phyloP scores from a whole-genome alignment of 495 filamentous ascomycete genomes.

The Symbiotaphrina buchneri region DNA sequence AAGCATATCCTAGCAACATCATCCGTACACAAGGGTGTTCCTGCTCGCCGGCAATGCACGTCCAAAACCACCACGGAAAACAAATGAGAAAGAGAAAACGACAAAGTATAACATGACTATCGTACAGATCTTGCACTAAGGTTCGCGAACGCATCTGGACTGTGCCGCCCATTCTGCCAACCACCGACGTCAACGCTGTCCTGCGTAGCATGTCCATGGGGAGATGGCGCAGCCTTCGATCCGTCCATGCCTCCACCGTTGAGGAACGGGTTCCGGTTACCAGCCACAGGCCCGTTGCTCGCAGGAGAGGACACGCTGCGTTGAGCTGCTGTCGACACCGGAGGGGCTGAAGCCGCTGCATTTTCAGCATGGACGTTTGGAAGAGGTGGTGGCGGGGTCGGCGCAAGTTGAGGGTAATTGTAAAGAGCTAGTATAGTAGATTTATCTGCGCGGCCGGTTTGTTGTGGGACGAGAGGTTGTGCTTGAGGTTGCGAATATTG shows the following conservation, averaged over 20 bases:
- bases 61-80: no score
- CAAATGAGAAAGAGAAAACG: no score
- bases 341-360: slow-evolving; percentile 7
- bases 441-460: slow-evolving; percentile 40
- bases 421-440: slow-evolving; percentile 75
- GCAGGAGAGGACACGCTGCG: slow-evolving; percentile 1
- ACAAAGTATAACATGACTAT: no score
- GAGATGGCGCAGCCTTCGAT: slow-evolving; percentile 8
- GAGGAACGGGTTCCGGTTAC: slow-evolving; percentile 20
- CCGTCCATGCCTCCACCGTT: slow-evolving; percentile 5
- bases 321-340: slow-evolving; percentile 6
- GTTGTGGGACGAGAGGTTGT: slow-evolving; percentile 19
- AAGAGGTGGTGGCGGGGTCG: slow-evolving; percentile 12
- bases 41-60: no score
- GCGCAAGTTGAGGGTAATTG: slow-evolving; percentile 51
- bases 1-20: no score
- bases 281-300: slow-evolving; percentile 3
- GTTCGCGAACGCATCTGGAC: slow-evolving; percentile 92
- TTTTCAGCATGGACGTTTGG: slow-evolving; percentile 5
- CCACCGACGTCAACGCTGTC: slow-evolving; percentile 71
- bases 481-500: slow-evolving; percentile 14
- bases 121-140: slow-evolving; percentile 45
- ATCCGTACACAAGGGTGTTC: no score
- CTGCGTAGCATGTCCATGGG: slow-evolving; percentile 47
- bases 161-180: slow-evolving; percentile 63